Evolutionary conservation across 805 yeast species (phyloP).

Genomic region (Zygosaccharomyces rouxii): DNA sequence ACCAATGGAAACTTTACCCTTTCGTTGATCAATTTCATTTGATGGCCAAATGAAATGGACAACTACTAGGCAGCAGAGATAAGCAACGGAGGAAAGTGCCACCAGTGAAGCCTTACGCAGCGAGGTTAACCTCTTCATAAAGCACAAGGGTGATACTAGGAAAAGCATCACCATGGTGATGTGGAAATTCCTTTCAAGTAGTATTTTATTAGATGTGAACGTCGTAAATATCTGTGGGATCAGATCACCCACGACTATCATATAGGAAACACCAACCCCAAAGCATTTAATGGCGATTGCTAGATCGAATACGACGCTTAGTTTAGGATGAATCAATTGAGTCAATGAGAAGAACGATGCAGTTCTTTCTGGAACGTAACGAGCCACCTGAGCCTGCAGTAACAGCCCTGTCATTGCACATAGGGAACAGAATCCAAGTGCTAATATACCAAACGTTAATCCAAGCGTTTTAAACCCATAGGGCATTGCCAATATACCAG

Average conservation of each 20-base stretch:
- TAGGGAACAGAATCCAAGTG: conserved; percentile 27
- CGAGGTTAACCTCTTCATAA: conserved; percentile 71
- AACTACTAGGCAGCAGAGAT: conserved; percentile 67
- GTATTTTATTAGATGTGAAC: conserved; percentile 33
- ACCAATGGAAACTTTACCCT: conserved; percentile 48
- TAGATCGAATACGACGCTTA: conserved; percentile 57
- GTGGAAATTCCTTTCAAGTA: conserved; percentile 52
- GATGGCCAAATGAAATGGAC: conserved; percentile 50
- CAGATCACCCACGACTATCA: conserved; percentile 67
- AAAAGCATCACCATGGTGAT: conserved; percentile 51
- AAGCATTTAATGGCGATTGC: conserved; percentile 70
- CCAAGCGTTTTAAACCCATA: conserved; percentile 50
- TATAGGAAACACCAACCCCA: conserved; percentile 64
- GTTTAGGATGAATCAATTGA: conserved; percentile 54
- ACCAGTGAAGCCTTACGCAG: conserved; percentile 79
- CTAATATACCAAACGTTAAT: conserved; percentile 23
- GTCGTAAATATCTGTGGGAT: conserved; percentile 50
- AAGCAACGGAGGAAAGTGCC: conserved; percentile 76
- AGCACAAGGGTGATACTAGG: conserved; percentile 53
- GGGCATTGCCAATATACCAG: conserved; percentile 75
- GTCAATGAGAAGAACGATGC: conserved; percentile 63
- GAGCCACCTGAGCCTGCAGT: conserved; percentile 55
- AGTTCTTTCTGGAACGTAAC: conserved; percentile 48
- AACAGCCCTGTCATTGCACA: conserved; percentile 46
- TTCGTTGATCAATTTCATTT: conserved; percentile 27